Conservation (phyloP, 2,329 filamentous ascomycete genomes). For the Ceratocystis colombiana region DNA sequence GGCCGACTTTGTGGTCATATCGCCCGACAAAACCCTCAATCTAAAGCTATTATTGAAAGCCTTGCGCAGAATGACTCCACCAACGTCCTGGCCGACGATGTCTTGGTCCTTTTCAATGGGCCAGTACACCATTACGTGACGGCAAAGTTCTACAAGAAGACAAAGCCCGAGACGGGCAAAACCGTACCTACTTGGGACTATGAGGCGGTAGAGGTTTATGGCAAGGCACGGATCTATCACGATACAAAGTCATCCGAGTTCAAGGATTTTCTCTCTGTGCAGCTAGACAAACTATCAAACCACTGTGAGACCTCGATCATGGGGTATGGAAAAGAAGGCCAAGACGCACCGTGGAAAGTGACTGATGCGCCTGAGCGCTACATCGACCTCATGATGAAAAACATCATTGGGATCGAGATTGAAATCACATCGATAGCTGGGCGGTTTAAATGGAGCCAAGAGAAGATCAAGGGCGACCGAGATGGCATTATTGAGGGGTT, state of each 20-base stretch:
- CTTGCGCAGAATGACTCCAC: constrained; percentile 27
- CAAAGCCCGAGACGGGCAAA: constrained; percentile 54
- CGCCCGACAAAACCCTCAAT: constrained; percentile 53
- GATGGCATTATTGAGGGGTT: constrained; percentile 51
- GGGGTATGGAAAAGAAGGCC: constrained; percentile 38
- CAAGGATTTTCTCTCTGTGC: constrained; percentile 39
- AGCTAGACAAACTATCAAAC: constrained; percentile 44
- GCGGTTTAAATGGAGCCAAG: constrained; percentile 60
- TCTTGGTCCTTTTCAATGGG: constrained; percentile 53
- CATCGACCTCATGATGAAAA: constrained; percentile 47
- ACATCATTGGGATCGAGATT: constrained; percentile 53
- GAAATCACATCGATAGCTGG: constrained; percentile 45
- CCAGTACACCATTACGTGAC: constrained; percentile 53
- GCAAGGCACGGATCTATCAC: constrained; percentile 44
- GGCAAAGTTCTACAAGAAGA: constrained; percentile 56
- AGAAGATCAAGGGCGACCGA: constrained; percentile 43
- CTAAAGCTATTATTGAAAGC: constrained; percentile 48
- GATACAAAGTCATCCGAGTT: constrained; percentile 36
- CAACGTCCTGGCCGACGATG: constrained; percentile 41
- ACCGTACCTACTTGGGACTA: constrained; percentile 66
- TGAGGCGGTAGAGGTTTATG: constrained; percentile 54
- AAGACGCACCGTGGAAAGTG: constrained; percentile 44
- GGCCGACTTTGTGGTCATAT: constrained; percentile 50
- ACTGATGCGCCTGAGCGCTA: constrained; percentile 47
- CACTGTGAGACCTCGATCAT: constrained; percentile 47